phyloP scores from a whole-genome alignment of 2,329 filamentous ascomycete genomes.

The Cladosporium sp. region DNA sequence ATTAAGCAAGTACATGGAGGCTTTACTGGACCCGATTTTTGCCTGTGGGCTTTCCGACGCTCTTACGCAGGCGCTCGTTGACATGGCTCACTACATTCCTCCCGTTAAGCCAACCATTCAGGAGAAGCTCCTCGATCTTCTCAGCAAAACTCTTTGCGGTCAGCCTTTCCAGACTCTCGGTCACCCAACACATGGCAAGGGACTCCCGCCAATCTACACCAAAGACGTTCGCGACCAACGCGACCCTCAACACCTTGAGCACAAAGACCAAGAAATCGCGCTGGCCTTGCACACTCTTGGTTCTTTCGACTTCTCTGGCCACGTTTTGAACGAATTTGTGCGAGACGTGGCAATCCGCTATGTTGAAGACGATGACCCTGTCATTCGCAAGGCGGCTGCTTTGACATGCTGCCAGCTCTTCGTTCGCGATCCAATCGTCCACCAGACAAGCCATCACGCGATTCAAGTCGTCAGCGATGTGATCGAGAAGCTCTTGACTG shows the following conservation, averaged over 20 bases:
- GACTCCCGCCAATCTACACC: constrained; percentile 73
- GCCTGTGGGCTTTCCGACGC: constrained; percentile 91
- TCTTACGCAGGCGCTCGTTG: constrained; percentile 88
- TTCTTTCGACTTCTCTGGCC: constrained; percentile 92
- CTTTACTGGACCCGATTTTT: constrained; percentile 91
- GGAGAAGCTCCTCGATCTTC: constrained; percentile 86
- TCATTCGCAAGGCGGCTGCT: constrained; percentile 89
- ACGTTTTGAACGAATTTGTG: constrained; percentile 96
- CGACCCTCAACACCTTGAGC: constrained; percentile 75
- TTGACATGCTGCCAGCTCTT: constrained; percentile 98
- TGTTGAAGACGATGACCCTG: constrained; percentile 89
- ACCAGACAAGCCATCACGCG: constrained; percentile 94
- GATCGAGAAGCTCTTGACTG: constrained; percentile 91
- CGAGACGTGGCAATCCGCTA: constrained; percentile 97
- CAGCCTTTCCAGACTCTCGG: constrained; percentile 89
- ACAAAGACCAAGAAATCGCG: constrained; percentile 79
- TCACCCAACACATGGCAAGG: constrained; percentile 80
- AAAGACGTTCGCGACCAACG: constrained; percentile 66
- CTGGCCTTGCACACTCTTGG: constrained; percentile 90
- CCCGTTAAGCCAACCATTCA: constrained; percentile 91
- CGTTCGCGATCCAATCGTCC: constrained; percentile 92
- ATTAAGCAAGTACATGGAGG: constrained; percentile 96
- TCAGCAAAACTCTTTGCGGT: constrained; percentile 88
- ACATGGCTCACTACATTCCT: constrained; percentile 98
- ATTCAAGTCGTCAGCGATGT: constrained; percentile 97